Conservation (phyloP, 129 eudicot species). For the Artemisia argyi region DNA sequence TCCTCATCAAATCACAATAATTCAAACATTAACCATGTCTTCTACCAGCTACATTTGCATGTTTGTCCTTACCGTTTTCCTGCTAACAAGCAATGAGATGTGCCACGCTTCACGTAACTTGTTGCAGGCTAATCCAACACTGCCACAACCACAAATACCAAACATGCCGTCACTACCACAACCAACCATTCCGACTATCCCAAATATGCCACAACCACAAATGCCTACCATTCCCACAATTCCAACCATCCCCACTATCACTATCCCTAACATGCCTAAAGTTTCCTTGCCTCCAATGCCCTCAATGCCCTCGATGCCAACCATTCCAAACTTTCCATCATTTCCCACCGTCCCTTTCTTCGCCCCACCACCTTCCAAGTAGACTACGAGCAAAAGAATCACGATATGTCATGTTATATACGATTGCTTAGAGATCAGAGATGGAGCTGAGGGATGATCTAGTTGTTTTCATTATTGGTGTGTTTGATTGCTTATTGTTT, state of each 20-base stretch:
- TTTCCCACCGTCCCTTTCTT: conserved; percentile 22
- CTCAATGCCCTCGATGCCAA: conserved; percentile 3
- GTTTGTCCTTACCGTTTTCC: conserved; percentile 6
- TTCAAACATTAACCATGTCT: conserved; percentile 17
- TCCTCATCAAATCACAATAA: not conserved
- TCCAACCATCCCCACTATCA: conserved; percentile 15
- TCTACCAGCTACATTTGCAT: conserved; percentile 17
- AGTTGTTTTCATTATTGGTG: not conserved
- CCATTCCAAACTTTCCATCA: conserved; percentile 19
- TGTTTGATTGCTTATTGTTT: conserved; percentile 1
- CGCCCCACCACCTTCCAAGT: conserved; percentile 34
- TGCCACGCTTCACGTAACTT: conserved; percentile 29
- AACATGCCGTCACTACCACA: conserved; percentile 16
- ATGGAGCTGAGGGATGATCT: no score
- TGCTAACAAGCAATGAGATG: conserved; percentile 23
- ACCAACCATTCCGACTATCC: conserved; percentile 9
- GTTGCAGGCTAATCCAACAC: conserved; percentile 20
- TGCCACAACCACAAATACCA: conserved; percentile 22
- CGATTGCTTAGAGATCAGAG: not conserved
- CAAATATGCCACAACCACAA: conserved; percentile 10
- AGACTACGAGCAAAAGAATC: conserved; percentile 1
- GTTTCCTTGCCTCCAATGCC: conserved; percentile 23
- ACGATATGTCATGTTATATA: not conserved
- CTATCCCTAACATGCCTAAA: conserved; percentile 1
- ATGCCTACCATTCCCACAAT: conserved; percentile 18